phyloP scores from a whole-genome alignment of 2,329 filamentous ascomycete species.

The Calonectria hawksworthii region DNA sequence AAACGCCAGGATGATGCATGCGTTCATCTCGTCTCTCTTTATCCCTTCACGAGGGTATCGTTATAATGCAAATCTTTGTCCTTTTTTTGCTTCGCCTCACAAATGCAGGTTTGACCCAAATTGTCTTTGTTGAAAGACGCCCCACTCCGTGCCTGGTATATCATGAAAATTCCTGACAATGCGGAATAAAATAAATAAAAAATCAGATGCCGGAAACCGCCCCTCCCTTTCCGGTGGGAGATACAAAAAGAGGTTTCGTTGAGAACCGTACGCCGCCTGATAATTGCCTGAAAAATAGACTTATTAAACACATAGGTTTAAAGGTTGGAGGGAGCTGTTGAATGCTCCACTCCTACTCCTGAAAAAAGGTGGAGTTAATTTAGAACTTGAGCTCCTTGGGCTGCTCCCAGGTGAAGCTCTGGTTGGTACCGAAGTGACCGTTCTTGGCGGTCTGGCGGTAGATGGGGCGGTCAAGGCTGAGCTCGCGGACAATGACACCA shows the following conservation, averaged over 20 bases:
- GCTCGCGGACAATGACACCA: conserved; percentile 98
- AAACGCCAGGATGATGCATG: conserved; percentile 55
- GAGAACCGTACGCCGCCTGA: conserved; percentile 61
- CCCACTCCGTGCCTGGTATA: conserved; percentile 54
- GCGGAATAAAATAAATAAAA: conserved; percentile 45
- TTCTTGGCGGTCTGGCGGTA: conserved; percentile 99
- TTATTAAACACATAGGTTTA: conserved; percentile 54
- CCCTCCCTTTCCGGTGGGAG: conserved; percentile 51
- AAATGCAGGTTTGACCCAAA: conserved; percentile 55
- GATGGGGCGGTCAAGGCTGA: conserved; percentile 95
- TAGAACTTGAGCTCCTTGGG: conserved; percentile 96
- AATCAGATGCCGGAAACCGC: conserved; percentile 54
- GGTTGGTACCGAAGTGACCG: conserved; percentile 98
- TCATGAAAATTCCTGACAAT: conserved; percentile 47
- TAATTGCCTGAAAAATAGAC: conserved; percentile 54
- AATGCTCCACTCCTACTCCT: conserved; percentile 52
- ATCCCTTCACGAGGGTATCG: conserved; percentile 55
- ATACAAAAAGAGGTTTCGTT: conserved; percentile 58
- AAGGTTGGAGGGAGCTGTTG: conserved; percentile 56
- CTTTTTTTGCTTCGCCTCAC: conserved; percentile 51
- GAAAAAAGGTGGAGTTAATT: conserved; percentile 49
- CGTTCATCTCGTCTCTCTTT: conserved; percentile 46
- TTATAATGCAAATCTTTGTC: conserved; percentile 56
- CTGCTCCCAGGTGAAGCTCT: conserved; percentile 98
- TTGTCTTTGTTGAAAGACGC: conserved; percentile 65